phyloP scores from a whole-genome alignment of 805 yeast genomes.

The Hanseniaspora lachancei region DNA sequence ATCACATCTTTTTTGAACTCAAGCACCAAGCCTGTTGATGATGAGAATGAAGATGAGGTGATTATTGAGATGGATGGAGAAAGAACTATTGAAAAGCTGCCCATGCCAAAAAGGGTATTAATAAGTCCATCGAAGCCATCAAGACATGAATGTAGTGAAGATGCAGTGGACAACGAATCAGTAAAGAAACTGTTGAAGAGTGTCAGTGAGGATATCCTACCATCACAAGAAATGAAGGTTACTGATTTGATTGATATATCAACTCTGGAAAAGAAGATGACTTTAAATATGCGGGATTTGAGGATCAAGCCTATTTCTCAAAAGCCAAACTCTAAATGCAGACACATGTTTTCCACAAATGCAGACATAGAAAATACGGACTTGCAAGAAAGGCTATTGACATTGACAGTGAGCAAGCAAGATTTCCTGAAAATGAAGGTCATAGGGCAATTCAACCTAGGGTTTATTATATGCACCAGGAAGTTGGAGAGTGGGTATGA shows the following conservation, averaged over 20 bases:
- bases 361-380: conserved; percentile 35
- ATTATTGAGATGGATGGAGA: conserved; percentile 2
- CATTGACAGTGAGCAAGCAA: conserved; percentile 49
- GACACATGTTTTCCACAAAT: conserved; percentile 17
- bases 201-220: neutral
- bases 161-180: neutral
- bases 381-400: conserved; percentile 45
- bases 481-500: conserved; percentile 33
- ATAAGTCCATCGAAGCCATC: neutral
- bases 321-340: neutral
- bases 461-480: conserved; percentile 69
- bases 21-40: neutral
- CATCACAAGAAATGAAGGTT: neutral
- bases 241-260: neutral
- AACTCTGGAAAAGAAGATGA: neutral
- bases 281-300: neutral
- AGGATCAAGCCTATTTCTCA: neutral
- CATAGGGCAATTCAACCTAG: conserved; percentile 91
- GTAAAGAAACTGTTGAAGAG: neutral
- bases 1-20: conserved; percentile 10
- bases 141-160: neutral
- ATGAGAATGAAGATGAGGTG: conserved; percentile 8
- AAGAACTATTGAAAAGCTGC: neutral
- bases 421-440: conserved; percentile 68
- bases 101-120: neutral